Conservation (phyloP, 306 rosid species). For the Luffa acutangula region DNA sequence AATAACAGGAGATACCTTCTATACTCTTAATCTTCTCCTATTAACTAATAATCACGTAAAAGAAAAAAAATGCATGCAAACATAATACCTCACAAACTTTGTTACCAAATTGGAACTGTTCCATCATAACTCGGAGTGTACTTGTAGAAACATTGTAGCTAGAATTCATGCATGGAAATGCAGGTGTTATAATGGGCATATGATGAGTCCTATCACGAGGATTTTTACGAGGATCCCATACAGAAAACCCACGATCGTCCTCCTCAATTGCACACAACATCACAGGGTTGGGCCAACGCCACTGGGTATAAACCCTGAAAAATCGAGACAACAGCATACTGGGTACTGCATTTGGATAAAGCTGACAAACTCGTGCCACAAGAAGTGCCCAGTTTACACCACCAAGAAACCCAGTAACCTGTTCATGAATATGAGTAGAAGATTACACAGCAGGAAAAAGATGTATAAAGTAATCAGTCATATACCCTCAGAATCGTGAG, state of each 20-base stretch:
- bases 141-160: slow-evolving; percentile 94
- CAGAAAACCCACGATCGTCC: slow-evolving; percentile 69
- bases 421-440: slow-evolving; percentile 1
- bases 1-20: neutral
- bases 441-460: neutral
- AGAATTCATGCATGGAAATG: slow-evolving; percentile 99
- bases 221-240: slow-evolving; percentile 95
- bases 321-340: slow-evolving; percentile 94
- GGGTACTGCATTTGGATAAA: slow-evolving; percentile 95
- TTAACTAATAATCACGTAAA: neutral
- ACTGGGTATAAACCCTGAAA: slow-evolving; percentile 91
- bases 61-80: neutral
- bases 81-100: slow-evolving; percentile 60
- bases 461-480: neutral
- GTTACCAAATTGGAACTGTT: slow-evolving; percentile 74
- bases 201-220: slow-evolving; percentile 75
- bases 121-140: slow-evolving; percentile 91
- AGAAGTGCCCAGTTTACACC: slow-evolving; percentile 98
- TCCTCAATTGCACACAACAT: slow-evolving; percentile 89
- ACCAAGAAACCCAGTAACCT: slow-evolving; percentile 99
- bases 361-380: slow-evolving; percentile 92
- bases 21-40: neutral
- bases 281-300: slow-evolving; percentile 99
- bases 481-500: neutral
- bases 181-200: slow-evolving; percentile 98